These are phyloP conservation scores for Myxozyma mucilagina DNA, from an alignment of 805 yeast genomes.

Conservation along the genomic window DNA sequence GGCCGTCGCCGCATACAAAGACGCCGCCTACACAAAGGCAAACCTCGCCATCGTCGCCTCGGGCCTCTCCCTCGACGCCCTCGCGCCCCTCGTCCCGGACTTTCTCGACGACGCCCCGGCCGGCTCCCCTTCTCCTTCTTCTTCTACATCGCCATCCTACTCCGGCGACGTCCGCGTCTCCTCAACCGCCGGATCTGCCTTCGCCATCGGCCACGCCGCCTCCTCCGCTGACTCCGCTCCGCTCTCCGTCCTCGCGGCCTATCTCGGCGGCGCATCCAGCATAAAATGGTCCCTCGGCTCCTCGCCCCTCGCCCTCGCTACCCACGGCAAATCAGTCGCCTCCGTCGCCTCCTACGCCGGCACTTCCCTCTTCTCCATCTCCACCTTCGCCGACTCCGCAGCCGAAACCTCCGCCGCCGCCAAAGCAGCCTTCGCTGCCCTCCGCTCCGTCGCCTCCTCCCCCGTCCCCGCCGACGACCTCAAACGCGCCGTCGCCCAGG, in stretches of 20 bases:
- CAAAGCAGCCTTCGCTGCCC: constrained; percentile 39
- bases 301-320: constrained; percentile 51
- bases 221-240: constrained; percentile 48
- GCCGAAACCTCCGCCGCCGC: constrained; percentile 60
- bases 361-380: constrained; percentile 76
- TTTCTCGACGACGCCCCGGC: constrained; percentile 54
- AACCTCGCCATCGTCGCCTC: constrained; percentile 71
- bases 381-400: constrained; percentile 61
- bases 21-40: constrained; percentile 64
- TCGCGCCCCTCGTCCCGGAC: constrained; percentile 64
- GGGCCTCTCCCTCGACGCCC: constrained; percentile 73
- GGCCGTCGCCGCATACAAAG: constrained; percentile 66
- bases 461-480: constrained; percentile 40
- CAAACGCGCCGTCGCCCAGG: constrained; percentile 55
- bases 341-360: constrained; percentile 66
- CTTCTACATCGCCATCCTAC: constrained; percentile 49
- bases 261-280: constrained; percentile 52
- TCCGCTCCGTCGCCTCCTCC: constrained; percentile 29
- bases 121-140: constrained; percentile 51
- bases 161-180: constrained; percentile 64
- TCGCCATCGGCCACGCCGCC: constrained; percentile 80
- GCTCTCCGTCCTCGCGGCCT: constrained; percentile 68
- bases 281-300: constrained; percentile 57
- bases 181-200: constrained; percentile 66
- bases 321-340: constrained; percentile 48